These are phyloP conservation scores for Polytolypa hystricis DNA, from an alignment of 2,329 filamentous ascomycete species.

Conservation along the genomic window DNA sequence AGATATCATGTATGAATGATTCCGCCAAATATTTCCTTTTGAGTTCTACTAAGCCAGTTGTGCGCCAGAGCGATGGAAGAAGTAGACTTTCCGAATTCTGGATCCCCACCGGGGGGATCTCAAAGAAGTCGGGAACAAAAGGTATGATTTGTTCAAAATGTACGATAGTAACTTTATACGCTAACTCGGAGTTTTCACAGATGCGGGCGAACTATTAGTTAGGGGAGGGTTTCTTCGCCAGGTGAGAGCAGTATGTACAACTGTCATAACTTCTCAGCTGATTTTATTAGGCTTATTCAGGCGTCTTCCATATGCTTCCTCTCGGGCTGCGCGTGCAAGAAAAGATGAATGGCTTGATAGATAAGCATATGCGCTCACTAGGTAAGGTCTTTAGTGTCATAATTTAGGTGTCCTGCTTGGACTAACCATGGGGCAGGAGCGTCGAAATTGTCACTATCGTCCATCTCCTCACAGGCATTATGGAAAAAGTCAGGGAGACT, in stretches of 20 bases:
- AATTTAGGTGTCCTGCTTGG: too few relatives aligned
- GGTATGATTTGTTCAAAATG: conserved; percentile 14
- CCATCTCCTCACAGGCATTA: conserved; percentile 70
- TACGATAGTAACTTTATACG: neutral
- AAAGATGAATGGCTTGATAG: conserved; percentile 75
- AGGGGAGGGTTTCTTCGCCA: conserved; percentile 64
- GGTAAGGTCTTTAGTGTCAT: conserved; percentile 42
- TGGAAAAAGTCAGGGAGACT: conserved; percentile 79
- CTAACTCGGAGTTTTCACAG: conserved; percentile 25
- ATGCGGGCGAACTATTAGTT: conserved; percentile 56
- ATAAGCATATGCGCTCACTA: conserved; percentile 73
- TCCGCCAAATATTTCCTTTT: neutral
- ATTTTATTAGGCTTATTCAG: conserved; percentile 58
- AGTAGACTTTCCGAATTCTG: conserved; percentile 63
- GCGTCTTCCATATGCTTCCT: conserved; percentile 85
- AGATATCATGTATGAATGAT: conserved; percentile 27
- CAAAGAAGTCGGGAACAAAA: conserved; percentile 40
- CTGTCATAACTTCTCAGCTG: neutral
- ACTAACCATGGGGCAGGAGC: conserved; percentile 45
- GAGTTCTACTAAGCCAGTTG: neutral
- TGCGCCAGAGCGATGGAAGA: conserved; percentile 42
- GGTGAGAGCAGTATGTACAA: conserved; percentile 32
- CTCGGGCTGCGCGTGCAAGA: conserved; percentile 76
- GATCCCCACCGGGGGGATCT: conserved; percentile 63
- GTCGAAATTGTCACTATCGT: conserved; percentile 71